A percentile compares a stretch with the other conserved stretches of the same genome.
These are phyloP conservation scores for Saitozyma podzolica DNA, from an alignment of 768 basidiomycete genomes.

Conservation along the genomic window DNA sequence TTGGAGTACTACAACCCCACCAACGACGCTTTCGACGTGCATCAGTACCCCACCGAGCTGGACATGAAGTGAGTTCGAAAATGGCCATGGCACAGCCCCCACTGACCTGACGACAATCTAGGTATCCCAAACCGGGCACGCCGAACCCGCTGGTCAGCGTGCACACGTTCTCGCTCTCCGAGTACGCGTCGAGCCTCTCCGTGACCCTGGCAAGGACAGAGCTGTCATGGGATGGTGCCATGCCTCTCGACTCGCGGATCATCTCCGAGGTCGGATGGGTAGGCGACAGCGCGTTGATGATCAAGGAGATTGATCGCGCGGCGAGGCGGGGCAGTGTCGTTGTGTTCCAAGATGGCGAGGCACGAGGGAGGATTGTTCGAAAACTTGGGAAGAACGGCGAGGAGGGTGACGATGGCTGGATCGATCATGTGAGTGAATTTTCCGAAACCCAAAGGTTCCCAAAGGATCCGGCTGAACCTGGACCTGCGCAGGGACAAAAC, in stretches of 20 bases:
- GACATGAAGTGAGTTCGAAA: constrained; percentile 50
- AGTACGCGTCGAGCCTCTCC: constrained; percentile 50
- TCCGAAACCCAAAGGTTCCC: too few species aligned
- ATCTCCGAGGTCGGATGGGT: constrained; percentile 86
- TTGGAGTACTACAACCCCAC: constrained; percentile 93
- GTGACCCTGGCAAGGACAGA: constrained; percentile 24
- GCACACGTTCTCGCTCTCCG: constrained; percentile 74
- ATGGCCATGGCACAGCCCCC: too few species aligned
- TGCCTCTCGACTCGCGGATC: constrained; percentile 65
- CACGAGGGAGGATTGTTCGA: constrained; percentile 65
- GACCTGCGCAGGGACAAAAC: constrained; percentile 50
- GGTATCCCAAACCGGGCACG: constrained; percentile 54
- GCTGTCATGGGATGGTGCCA: constrained; percentile 63
- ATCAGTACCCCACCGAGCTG: constrained; percentile 66
- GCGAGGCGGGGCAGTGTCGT: constrained; percentile 78
- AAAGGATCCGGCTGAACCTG: constrained; percentile 47
- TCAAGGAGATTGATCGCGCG: constrained; percentile 85
- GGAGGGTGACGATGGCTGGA: constrained; percentile 91
- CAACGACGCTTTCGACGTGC: constrained; percentile 64
- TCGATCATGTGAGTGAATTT: constrained; percentile 67
- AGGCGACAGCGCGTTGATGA: constrained; percentile 66
- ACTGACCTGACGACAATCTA: constrained; percentile 13
- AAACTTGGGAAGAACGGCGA: constrained; percentile 79
- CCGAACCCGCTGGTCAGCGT: constrained; percentile 72
- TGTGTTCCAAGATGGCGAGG: constrained; percentile 62